Evolutionary conservation across 495 filamentous ascomycete genomes (phyloP).

Genomic region (Thozetella sp.): DNA sequence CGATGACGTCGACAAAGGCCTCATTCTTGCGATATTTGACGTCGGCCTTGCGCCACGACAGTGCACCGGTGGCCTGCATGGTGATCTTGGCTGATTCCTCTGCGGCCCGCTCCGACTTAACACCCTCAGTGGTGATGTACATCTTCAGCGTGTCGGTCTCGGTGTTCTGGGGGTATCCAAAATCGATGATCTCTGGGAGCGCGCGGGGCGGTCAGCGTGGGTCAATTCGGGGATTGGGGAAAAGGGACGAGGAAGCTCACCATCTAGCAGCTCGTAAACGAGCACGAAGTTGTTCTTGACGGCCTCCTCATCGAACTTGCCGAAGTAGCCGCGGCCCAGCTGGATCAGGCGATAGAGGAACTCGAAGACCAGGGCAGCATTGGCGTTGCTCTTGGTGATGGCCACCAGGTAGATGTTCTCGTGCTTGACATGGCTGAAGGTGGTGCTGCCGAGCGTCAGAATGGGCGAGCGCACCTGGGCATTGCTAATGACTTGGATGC

Average conservation of each 20-base stretch:
- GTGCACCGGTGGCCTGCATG: conserved; percentile 96
- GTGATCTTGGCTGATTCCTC: conserved; percentile 96
- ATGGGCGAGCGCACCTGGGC: conserved; percentile 97
- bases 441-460: conserved; percentile 94
- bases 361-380: conserved; percentile 97
- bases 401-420: conserved; percentile 99
- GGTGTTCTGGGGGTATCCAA: conserved; percentile 98
- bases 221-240: background rate
- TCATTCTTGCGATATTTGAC: conserved; percentile 99
- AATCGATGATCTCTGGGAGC: conserved; percentile 89
- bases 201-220: background rate
- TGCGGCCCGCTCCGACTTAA: conserved; percentile 91
- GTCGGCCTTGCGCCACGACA: conserved; percentile 95
- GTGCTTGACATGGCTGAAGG: conserved; percentile 98
- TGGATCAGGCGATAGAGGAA: conserved; percentile 92
- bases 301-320: conserved; percentile 98
- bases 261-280: conserved; percentile 97
- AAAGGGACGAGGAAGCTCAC: conserved; percentile 43
- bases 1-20: conserved; percentile 98
- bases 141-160: conserved; percentile 99
- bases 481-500: conserved; percentile 99
- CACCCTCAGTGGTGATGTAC: conserved; percentile 99
- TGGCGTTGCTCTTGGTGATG: conserved; percentile 99
- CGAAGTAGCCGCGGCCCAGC: conserved; percentile 95
- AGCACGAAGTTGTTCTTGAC: conserved; percentile 99